Conservation (phyloP, 2,329 filamentous ascomycete genomes). For the Talaromyces albobiverticillius region DNA sequence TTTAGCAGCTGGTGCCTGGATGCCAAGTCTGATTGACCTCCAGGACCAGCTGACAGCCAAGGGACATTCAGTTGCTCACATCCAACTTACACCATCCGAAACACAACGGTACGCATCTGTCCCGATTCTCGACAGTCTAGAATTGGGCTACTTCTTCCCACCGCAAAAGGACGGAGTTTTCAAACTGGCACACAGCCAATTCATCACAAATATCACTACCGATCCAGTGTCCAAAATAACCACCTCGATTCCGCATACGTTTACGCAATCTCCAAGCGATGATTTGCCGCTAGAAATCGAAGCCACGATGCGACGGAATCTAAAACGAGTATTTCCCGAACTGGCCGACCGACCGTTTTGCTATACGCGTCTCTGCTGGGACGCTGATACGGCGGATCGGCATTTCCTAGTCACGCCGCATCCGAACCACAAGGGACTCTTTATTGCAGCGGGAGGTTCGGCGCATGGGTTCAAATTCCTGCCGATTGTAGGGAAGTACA, state of each 20-base stretch:
- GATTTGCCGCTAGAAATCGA: constrained; percentile 10
- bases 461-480: constrained; percentile 67
- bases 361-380: constrained; percentile 55
- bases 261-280: constrained; percentile 7
- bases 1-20: constrained; percentile 56
- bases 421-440: constrained; percentile 54
- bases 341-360: constrained; percentile 10
- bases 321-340: constrained; percentile 10
- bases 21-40: constrained; percentile 50
- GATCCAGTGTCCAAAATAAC: constrained; percentile 5
- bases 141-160: constrained; percentile 13
- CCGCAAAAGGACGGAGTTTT: constrained; percentile 44
- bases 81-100: constrained; percentile 51
- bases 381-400: constrained; percentile 60
- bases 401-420: constrained; percentile 59
- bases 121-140: constrained; percentile 48
- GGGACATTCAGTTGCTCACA: constrained; percentile 59
- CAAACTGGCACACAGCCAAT: constrained; percentile 61
- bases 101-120: constrained; percentile 48
- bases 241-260: constrained; percentile 7
- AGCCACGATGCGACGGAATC: constrained; percentile 12
- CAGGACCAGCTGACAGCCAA: constrained; percentile 55
- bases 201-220: constrained; percentile 52
- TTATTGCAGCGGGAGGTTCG: constrained; percentile 60
- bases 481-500: constrained; percentile 60